phyloP scores from a whole-genome alignment of 1,284 basidiomycete species.

The Phellopilus nigrolimitatus region DNA sequence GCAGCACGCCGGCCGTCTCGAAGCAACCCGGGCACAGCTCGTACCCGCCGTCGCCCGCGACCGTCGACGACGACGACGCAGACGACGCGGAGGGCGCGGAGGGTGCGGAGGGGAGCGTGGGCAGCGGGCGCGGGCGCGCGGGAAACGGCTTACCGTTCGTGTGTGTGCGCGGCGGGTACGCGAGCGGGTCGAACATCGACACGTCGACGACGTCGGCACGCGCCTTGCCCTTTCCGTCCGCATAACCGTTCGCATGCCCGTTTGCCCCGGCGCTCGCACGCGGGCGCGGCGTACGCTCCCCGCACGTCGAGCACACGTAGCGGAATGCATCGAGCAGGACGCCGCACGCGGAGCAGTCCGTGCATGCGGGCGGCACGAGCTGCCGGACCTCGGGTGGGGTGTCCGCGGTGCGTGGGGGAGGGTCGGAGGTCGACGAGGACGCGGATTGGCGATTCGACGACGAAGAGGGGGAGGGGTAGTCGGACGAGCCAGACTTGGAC shows the following conservation, averaged over 20 bases:
- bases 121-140: too few species aligned
- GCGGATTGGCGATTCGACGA: slow-evolving; percentile 23
- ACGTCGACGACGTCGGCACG: too few species aligned
- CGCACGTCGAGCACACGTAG: slow-evolving; percentile 84
- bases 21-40: too few species aligned
- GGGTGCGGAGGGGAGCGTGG: too few species aligned
- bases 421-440: neutral
- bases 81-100: too few species aligned
- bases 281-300: slow-evolving; percentile 58
- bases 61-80: too few species aligned
- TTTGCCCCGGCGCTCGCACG: too few species aligned
- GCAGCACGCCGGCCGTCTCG: too few species aligned
- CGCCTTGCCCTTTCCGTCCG: slow-evolving; percentile 35
- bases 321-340: slow-evolving; percentile 69
- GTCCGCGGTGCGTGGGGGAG: slow-evolving; percentile 22
- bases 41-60: too few species aligned
- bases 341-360: slow-evolving; percentile 79
- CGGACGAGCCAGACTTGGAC: slow-evolving; percentile 20
- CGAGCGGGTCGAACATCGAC: too few species aligned
- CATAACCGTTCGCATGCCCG: slow-evolving; percentile 28
- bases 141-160: too few species aligned
- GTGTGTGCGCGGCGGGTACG: too few species aligned
- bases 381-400: slow-evolving; percentile 51
- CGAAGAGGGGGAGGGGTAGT: slow-evolving; percentile 18
- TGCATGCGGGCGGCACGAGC: slow-evolving; percentile 59